A percentile compares a stretch with the other conserved stretches of the same genome.
Evolutionary conservation across 2,329 filamentous ascomycete genomes (phyloP).

Genomic region (Apiospora kogelbergensis): DNA sequence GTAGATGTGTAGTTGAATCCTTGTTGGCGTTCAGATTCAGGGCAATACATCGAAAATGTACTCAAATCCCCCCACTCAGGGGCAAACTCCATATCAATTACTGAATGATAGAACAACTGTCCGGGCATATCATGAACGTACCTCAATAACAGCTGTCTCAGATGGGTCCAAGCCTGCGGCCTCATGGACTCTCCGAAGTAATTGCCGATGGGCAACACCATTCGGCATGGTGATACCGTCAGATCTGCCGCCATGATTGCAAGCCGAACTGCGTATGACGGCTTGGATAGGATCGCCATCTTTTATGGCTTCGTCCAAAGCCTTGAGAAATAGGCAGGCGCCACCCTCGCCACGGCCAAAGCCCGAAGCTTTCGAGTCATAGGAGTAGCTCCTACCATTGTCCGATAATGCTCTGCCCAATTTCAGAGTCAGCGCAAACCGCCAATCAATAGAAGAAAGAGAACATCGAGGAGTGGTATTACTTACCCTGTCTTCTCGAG

Average conservation of each 20-base stretch:
- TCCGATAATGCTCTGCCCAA: background rate
- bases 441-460: no score
- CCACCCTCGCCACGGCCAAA: slow-evolving; percentile 15
- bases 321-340: slow-evolving; percentile 13
- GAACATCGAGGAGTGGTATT: background rate
- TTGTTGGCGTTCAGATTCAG: background rate
- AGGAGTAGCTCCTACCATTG: slow-evolving; percentile 14
- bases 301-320: slow-evolving; percentile 12
- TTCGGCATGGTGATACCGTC: slow-evolving; percentile 8
- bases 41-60: background rate
- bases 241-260: slow-evolving; percentile 2
- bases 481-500: slow-evolving; percentile 4
- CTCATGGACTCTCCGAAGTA: background rate
- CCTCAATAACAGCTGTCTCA: background rate
- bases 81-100: background rate
- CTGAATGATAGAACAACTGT: background rate
- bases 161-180: background rate
- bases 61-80: background rate
- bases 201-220: background rate
- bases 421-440: background rate
- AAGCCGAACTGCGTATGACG: slow-evolving; percentile 6
- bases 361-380: slow-evolving; percentile 13
- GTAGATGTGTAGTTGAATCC: background rate
- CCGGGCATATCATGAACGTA: background rate
- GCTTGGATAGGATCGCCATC: slow-evolving; percentile 16